These are phyloP conservation scores for Zymoseptoria tritici DNA, from an alignment of 2,329 filamentous ascomycete genomes.

Conservation along the genomic window DNA sequence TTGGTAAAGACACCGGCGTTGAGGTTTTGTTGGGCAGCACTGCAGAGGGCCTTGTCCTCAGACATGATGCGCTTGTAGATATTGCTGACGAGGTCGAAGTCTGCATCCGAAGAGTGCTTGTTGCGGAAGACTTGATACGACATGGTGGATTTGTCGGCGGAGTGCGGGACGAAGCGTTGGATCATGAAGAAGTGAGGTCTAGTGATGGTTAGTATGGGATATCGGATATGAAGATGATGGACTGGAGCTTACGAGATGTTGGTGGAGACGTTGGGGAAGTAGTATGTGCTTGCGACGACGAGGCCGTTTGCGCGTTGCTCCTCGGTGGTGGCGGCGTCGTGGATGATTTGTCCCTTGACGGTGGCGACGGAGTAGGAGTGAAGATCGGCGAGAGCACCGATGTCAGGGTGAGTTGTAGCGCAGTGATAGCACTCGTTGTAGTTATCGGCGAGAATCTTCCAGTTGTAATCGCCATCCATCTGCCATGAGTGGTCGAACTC, in stretches of 20 bases:
- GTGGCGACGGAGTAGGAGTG: slow-evolving; percentile 48
- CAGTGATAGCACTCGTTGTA: slow-evolving; percentile 63
- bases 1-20: slow-evolving; percentile 55
- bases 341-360: slow-evolving; percentile 44
- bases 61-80: slow-evolving; percentile 59
- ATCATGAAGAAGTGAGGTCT: slow-evolving; percentile 59
- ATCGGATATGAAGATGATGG: background rate
- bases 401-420: slow-evolving; percentile 52
- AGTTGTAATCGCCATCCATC: slow-evolving; percentile 52
- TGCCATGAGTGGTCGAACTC: slow-evolving; percentile 52
- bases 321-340: slow-evolving; percentile 38
- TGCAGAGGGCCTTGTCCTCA: slow-evolving; percentile 58
- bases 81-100: slow-evolving; percentile 50
- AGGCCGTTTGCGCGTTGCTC: slow-evolving; percentile 45
- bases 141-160: slow-evolving; percentile 47
- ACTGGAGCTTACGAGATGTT: slow-evolving; percentile 41
- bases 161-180: slow-evolving; percentile 53
- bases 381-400: slow-evolving; percentile 50
- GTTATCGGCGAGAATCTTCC: slow-evolving; percentile 56
- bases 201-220: background rate
- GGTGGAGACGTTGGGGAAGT: slow-evolving; percentile 46
- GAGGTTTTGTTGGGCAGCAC: slow-evolving; percentile 53
- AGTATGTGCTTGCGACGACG: slow-evolving; percentile 42
- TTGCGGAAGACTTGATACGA: slow-evolving; percentile 58
- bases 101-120: slow-evolving; percentile 51